Base-by-base conservation (phyloP, 225 moss, liverwort and hornwort genomes). In the Climacium dendroides region DNA sequence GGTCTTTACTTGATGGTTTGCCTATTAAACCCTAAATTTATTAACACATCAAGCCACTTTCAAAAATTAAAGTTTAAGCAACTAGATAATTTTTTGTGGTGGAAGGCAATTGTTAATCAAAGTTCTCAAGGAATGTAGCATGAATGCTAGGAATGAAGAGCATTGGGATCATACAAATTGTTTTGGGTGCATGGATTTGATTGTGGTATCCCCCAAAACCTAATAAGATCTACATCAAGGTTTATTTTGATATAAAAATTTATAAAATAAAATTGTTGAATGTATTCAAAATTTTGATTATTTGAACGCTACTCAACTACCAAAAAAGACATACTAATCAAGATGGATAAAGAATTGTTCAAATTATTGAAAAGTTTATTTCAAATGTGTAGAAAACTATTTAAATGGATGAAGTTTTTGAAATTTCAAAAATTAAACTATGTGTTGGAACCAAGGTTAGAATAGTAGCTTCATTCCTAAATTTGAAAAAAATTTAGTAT, bases 171-270 rank as follows among this genome's bases (percentile, higher is more conserved):
- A 1, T 24, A 69, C 14, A 11, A 66, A 23, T 67, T 37, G 2
- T 67, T 37, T n/a, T 12, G 6, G 20, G 17, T 63, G 5, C 10
- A 19, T 35, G 1, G 5, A 35, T 1, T 65, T 65, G 66, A 67
- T 7, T 22, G 12, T 6, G 3, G 11, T 37, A 67, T 22, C 20
- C 1, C 6, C 0, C n/a, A 1, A 13, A n/a, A 37, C 13, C 22
- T 3, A 67, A 4, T 13, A 39, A 7, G 0, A 18, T 1, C 4
- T 69, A 24, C 0, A 1, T 23, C 3, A 13, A 23, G 39, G 6
- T 7, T 67, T 39, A 23, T 13, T 69, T 24, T 69, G 7, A 39
- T 2, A 69, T 24, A 1, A 23, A 39, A 67, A 1, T n/a, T n/a
- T n/a, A n/a, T 7, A 22, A 20, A n/a, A n/a, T 20, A n/a, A n/a